phyloP scores from a whole-genome alignment of 202 grass and related monocot genomes.

The Digitaria exilis region DNA sequence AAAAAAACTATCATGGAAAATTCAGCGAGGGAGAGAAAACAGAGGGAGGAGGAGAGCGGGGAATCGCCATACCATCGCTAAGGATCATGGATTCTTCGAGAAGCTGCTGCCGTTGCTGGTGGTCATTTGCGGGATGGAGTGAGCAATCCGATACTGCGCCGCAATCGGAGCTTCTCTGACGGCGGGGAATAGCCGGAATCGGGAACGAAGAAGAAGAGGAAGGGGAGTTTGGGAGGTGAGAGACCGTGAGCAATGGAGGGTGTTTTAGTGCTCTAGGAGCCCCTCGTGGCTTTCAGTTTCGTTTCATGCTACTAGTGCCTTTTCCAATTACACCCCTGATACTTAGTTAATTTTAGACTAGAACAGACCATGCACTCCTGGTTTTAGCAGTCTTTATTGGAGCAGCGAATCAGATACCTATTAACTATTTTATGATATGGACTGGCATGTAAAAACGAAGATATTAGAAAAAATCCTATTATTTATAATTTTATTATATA shows the following conservation, averaged over 20 bases:
- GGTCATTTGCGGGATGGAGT: constrained; percentile 16
- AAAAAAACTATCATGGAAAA: neutral
- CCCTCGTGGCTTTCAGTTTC: constrained; percentile 39
- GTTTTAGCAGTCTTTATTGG: neutral
- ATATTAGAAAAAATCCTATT: too few species aligned
- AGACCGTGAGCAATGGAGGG: constrained; percentile 29
- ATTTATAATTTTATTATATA: too few species aligned
- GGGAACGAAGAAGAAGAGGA: constrained; percentile 34
- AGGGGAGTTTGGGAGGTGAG: constrained; percentile 12
- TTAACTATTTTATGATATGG: too few species aligned
- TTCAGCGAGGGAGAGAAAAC: neutral
- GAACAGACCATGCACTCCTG: neutral
- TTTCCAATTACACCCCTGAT: neutral
- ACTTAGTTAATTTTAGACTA: neutral
- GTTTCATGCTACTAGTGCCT: neutral
- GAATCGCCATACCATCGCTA: constrained; percentile 48
- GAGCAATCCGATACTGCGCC: neutral
- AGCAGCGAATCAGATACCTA: neutral
- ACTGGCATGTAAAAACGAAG: too few species aligned
- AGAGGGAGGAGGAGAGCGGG: constrained; percentile 37
- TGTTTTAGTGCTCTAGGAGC: constrained; percentile 35
- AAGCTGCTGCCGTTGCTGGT: neutral
- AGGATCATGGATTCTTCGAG: constrained; percentile 25
- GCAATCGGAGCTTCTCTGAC: constrained; percentile 13
- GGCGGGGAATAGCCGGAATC: neutral